These are phyloP conservation scores for Alloteropsis semialata DNA, from an alignment of 176 grass and related monocot species.

Conservation along the genomic window DNA sequence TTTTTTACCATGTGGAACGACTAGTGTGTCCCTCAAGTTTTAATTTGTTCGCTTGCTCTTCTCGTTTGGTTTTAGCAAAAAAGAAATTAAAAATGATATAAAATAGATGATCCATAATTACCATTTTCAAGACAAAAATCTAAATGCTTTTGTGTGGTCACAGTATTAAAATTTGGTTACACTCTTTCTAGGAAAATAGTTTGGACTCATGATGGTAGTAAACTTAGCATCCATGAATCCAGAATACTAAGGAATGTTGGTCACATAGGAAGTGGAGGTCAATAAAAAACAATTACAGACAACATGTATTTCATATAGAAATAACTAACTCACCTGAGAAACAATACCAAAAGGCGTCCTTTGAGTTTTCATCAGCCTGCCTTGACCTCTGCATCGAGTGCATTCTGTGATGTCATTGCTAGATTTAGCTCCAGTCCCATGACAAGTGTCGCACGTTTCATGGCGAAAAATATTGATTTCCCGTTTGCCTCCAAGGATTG, in stretches of 20 bases:
- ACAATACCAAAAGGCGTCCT: conserved; percentile 83
- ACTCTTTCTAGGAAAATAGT: not conserved
- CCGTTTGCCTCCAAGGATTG: conserved; percentile 56
- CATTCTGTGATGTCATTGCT: conserved; percentile 54
- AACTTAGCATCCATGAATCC: not conserved
- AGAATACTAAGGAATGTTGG: not conserved
- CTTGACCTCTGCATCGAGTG: conserved; percentile 69
- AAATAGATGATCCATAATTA: not conserved
- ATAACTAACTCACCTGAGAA: conserved; percentile 66
- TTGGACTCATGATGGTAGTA: not conserved
- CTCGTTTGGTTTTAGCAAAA: not conserved
- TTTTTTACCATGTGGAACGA: not conserved
- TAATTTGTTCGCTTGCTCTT: not conserved
- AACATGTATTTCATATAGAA: not conserved
- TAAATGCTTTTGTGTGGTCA: not conserved
- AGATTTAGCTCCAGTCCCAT: conserved; percentile 81
- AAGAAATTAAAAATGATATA: not conserved
- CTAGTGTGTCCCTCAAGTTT: not conserved
- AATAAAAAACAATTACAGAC: conserved; percentile 7
- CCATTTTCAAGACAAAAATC: not conserved
- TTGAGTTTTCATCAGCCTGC: conserved; percentile 61
- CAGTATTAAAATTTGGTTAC: not conserved
- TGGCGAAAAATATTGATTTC: conserved; percentile 47
- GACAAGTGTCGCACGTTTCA: conserved; percentile 65
- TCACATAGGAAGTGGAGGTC: not conserved